Base-by-base conservation (phyloP, 208 protist species). In the Leishmania amazonensis region DNA sequence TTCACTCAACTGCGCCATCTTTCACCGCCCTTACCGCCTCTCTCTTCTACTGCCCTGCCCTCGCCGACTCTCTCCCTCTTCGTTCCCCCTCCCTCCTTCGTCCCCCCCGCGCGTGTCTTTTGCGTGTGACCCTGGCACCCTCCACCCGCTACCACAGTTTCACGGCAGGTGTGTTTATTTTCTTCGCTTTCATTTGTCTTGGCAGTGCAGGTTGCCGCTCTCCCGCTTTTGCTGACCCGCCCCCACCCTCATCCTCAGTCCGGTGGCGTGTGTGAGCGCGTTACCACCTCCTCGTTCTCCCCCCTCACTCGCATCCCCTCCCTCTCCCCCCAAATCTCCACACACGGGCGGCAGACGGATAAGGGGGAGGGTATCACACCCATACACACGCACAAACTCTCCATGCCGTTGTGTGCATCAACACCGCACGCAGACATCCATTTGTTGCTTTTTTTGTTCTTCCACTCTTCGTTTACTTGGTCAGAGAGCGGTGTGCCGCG, bases 391-490 rank as follows among this genome's bases (percentile, higher is more conserved):
- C 31, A 40, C 31, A 40, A 21, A 35, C 21, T 8, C 40, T 51
- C 40, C 8, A 38, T 73, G 40, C 24, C 21, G 35, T 31, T 51
- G 40, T 49, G 68, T 51, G 68, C 40, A 11, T 51, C 17, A 73
- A 7, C 68, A 38, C 42, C 31, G 68, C 35, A 42, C 68, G 24
- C 40, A 49, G 21, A 51, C 70, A 72, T 79, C 49, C 68, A 71
- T 71, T 72, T 82, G 73, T 73, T 57, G 45, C 68, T 76, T 71
- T 76, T 82, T 76, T 57, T 71, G n/a, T 68, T 83, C 78, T 24
- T 64, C n/a, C 76, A 65, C 24, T 71, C 58, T 53, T 60, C 47
- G 24, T 73, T 62, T 71, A 31, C 57, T 76, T n/a, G 38, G 68
- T 57, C 11, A 45, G 64, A 19, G 40, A 60, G 31, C 8, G 49